phyloP scores from a whole-genome alignment of 164 flowering plant genomes.

The Saururus chinensis region DNA sequence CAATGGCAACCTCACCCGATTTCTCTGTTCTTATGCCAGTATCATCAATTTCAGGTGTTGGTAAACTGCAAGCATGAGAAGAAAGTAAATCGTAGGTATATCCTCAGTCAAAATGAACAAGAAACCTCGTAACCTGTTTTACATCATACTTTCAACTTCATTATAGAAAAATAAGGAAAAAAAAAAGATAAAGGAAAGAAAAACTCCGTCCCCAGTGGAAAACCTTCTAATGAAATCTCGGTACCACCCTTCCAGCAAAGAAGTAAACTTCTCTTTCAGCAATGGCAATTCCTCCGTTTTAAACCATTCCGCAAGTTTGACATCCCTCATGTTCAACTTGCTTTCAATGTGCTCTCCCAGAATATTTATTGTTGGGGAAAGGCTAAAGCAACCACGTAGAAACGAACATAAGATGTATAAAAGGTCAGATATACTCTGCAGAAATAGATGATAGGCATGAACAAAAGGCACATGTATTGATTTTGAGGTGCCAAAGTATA shows the following conservation, averaged over 20 bases:
- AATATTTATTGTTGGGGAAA: slow-evolving; percentile 26
- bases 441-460: too few species aligned
- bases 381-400: slow-evolving; percentile 21
- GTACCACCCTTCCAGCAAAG: slow-evolving; percentile 38
- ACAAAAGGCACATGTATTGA: background rate
- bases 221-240: slow-evolving; percentile 46
- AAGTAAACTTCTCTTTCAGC: slow-evolving; percentile 32
- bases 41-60: slow-evolving; percentile 1
- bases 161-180: background rate
- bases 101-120: background rate
- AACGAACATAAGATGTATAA: background rate
- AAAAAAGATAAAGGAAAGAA: background rate
- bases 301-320: slow-evolving; percentile 44
- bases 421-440: background rate
- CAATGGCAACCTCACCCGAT: slow-evolving; percentile 65
- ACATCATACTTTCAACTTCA: background rate
- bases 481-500: background rate
- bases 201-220: slow-evolving; percentile 1
- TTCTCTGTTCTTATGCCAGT: slow-evolving; percentile 16
- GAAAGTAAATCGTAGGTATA: background rate
- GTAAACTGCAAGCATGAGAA: background rate
- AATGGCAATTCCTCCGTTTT: slow-evolving; percentile 36
- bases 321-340: slow-evolving; percentile 27
- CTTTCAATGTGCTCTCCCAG: slow-evolving; percentile 32
- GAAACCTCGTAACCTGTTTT: background rate